A percentile compares a stretch with the other conserved stretches of the same genome.
phyloP scores from a whole-genome alignment of 164 flowering plant genomes.

The Pachysandra terminalis region DNA sequence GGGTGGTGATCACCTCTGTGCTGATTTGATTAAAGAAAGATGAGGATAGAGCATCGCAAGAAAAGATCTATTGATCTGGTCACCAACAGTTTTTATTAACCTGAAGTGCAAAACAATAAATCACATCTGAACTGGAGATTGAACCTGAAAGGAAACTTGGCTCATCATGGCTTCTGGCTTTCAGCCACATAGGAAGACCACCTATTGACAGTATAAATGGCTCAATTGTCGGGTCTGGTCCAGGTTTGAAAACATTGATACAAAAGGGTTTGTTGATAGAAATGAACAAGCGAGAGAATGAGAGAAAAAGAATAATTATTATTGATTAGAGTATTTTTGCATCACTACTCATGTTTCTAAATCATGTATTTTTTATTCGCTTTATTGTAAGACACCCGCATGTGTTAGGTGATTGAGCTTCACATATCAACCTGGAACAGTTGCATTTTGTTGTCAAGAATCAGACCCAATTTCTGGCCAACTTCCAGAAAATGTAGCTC shows the following conservation, averaged over 20 bases:
- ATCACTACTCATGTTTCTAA: neutral
- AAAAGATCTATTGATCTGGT: neutral
- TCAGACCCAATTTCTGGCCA: neutral
- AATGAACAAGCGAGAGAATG: neutral
- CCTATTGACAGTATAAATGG: too few relatives aligned
- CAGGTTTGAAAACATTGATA: too few relatives aligned
- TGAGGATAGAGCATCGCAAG: neutral
- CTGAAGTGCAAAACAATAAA: neutral
- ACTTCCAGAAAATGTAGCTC: neutral
- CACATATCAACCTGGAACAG: neutral
- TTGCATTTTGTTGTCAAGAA: neutral
- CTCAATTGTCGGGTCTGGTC: too few relatives aligned
- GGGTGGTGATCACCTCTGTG: neutral
- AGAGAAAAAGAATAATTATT: too few relatives aligned
- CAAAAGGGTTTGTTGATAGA: neutral
- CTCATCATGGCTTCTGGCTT: too few relatives aligned
- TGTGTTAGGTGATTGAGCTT: neutral
- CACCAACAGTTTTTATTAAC: neutral
- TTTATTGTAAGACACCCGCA: too few relatives aligned
- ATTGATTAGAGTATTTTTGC: neutral
- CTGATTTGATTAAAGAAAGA: neutral
- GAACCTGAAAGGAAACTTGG: too few relatives aligned
- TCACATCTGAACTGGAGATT: too few relatives aligned
- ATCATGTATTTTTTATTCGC: too few relatives aligned
- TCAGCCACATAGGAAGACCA: too few relatives aligned